Conservation (phyloP, 805 yeast genomes). For the Peterozyma xylosa region DNA sequence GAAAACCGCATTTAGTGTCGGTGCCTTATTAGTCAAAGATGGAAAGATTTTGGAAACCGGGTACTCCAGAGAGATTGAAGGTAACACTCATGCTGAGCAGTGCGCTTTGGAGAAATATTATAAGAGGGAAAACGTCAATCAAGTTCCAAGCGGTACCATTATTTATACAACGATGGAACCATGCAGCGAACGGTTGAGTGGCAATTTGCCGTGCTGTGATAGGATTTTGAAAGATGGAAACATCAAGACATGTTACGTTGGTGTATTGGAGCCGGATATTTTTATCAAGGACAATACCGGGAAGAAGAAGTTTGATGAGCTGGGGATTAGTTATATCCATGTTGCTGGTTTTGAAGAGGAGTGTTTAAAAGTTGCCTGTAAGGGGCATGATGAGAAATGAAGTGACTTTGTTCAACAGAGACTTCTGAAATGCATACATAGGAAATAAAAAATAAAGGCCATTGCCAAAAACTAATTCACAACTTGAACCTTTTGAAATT, state of each 20-base stretch:
- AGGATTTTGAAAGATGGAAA: slow-evolving; percentile 50
- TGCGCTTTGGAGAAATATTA: slow-evolving; percentile 79
- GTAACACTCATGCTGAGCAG: slow-evolving; percentile 97
- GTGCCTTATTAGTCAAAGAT: slow-evolving; percentile 76
- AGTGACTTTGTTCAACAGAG: neutral
- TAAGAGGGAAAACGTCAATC: slow-evolving; percentile 18
- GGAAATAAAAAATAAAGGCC: no score
- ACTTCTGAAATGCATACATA: no score
- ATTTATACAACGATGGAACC: slow-evolving; percentile 98
- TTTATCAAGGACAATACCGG: slow-evolving; percentile 80
- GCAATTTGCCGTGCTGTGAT: slow-evolving; percentile 83
- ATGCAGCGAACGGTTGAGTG: slow-evolving; percentile 82
- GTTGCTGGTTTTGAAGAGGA: slow-evolving; percentile 77
- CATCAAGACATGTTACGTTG: slow-evolving; percentile 78
- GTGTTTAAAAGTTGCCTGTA: slow-evolving; percentile 61
- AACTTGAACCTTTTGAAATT: no score
- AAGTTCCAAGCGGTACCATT: slow-evolving; percentile 69
- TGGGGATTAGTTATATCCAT: slow-evolving; percentile 65
- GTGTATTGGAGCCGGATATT: slow-evolving; percentile 83
- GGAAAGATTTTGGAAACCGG: slow-evolving; percentile 68
- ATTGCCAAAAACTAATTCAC: no score
- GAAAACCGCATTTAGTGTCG: slow-evolving; percentile 87
- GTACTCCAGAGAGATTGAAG: slow-evolving; percentile 83
- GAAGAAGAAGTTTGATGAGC: slow-evolving; percentile 37
- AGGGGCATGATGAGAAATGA: slow-evolving; percentile 47